Percentiles rank a stretch among this genome's conserved stretches.
Conservation (phyloP, 768 basidiomycete species). For the Wakefieldia striispora region DNA sequence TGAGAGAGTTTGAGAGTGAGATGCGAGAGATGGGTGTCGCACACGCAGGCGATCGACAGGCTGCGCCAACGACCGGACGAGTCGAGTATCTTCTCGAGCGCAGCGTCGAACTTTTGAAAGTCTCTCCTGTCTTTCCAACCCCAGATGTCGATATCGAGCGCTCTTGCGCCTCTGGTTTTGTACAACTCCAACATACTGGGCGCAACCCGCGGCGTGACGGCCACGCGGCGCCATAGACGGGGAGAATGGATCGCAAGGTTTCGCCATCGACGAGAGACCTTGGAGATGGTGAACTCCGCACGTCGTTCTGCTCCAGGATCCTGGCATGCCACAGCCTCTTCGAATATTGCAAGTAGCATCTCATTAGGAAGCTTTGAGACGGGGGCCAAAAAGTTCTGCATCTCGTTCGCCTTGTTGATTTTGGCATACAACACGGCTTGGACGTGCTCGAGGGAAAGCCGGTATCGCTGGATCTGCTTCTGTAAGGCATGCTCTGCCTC, state of each 20-base stretch:
- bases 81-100: constrained; percentile 25
- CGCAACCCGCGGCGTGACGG: constrained; percentile 19
- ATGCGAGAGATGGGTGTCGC: constrained; percentile 29
- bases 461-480: constrained; percentile 13
- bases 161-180: constrained; percentile 22
- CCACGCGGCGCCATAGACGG: constrained; percentile 30
- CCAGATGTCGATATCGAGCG: constrained; percentile 27
- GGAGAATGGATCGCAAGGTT: constrained; percentile 29
- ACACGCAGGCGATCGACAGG: constrained; percentile 24
- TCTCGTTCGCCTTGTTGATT: constrained; percentile 27
- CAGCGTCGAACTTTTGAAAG: constrained; percentile 29
- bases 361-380: constrained; percentile 31
- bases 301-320: constrained; percentile 17
- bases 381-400: constrained; percentile 30
- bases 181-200: constrained; percentile 24
- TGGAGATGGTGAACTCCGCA: constrained; percentile 25
- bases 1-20: constrained; percentile 28
- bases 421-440: constrained; percentile 14
- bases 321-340: constrained; percentile 29
- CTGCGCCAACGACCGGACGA: constrained; percentile 29
- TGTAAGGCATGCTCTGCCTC: constrained; percentile 15
- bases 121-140: constrained; percentile 32
- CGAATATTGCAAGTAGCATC: constrained; percentile 30
- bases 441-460: constrained; percentile 13
- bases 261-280: constrained; percentile 34